These are phyloP conservation scores for Paraurostyla sp. DNA, from an alignment of 73 alveolate genomes.

Conservation along the genomic window DNA sequence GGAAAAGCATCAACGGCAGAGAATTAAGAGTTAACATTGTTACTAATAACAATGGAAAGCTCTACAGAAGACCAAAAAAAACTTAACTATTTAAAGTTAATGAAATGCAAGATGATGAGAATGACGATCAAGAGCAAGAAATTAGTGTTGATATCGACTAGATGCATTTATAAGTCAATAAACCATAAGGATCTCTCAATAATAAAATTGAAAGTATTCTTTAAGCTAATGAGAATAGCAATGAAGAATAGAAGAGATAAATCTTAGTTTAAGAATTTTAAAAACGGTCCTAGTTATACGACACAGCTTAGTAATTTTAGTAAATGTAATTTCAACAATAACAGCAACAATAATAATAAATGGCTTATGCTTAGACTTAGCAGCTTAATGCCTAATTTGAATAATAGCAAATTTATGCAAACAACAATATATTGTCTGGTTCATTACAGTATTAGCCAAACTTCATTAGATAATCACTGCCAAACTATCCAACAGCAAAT, in stretches of 20 bases:
- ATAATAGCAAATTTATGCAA: too few relatives aligned
- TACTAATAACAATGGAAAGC: not conserved
- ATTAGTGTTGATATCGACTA: not conserved
- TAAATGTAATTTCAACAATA: too few relatives aligned
- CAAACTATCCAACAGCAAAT: too few relatives aligned
- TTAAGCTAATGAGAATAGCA: too few relatives aligned
- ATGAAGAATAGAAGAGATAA: not conserved
- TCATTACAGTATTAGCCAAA: too few relatives aligned
- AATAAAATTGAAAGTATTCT: not conserved
- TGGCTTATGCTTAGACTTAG: not conserved
- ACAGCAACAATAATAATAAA: too few relatives aligned
- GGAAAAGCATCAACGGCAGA: slow-evolving; percentile 7
- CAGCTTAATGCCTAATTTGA: too few relatives aligned
- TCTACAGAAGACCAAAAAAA: not conserved
- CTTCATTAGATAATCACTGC: too few relatives aligned
- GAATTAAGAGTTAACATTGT: not conserved
- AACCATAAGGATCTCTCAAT: not conserved
- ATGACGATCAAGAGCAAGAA: not conserved
- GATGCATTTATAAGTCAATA: not conserved
- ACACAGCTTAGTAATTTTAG: not conserved
- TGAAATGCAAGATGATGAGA: not conserved
- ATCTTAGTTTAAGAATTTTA: not conserved
- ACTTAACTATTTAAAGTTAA: not conserved
- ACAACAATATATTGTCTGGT: too few relatives aligned
- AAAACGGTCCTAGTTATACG: not conserved